phyloP scores from a whole-genome alignment of 495 filamentous ascomycete genomes.

The Cercophora sp. region DNA sequence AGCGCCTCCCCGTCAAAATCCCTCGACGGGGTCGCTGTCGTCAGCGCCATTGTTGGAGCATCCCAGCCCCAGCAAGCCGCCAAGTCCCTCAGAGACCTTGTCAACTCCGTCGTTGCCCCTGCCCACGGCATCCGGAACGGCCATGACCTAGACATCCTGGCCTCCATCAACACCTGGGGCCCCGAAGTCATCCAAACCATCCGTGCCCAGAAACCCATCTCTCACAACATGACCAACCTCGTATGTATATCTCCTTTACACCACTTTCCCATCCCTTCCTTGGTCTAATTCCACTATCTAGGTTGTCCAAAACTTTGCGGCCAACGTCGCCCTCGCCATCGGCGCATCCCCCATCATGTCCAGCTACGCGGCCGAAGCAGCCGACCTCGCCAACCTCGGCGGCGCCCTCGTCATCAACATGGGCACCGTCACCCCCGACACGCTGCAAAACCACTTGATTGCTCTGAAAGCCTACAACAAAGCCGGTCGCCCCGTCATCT shows the following conservation, averaged over 20 bases:
- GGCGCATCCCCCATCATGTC: constrained; percentile 95
- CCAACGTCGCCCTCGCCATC: constrained; percentile 79
- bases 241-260: constrained; percentile 3
- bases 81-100: constrained; percentile 47
- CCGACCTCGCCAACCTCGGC: constrained; percentile 64
- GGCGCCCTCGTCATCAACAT: constrained; percentile 86
- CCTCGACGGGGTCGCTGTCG: constrained; percentile 79
- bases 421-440: constrained; percentile 78
- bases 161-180: too few relatives aligned
- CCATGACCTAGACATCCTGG: too few relatives aligned
- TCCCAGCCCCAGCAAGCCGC: constrained; percentile 60
- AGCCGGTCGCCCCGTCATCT: constrained; percentile 67
- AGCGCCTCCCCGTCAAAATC: constrained; percentile 45
- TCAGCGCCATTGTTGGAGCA: constrained; percentile 82
- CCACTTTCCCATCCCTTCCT: too few relatives aligned
- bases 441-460: constrained; percentile 59
- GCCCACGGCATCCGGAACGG: too few relatives aligned
- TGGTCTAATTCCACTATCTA: too few relatives aligned
- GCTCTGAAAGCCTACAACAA: constrained; percentile 71
- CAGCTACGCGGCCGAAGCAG: constrained; percentile 76
- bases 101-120: too few relatives aligned
- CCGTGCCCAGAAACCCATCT: constrained; percentile 61
- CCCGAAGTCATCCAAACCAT: constrained; percentile 58
- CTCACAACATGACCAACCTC: constrained; percentile 97
- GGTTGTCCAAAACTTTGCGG: constrained; percentile 89